Percentiles rank a stretch among this genome's conserved stretches.
Evolutionary conservation across 2,329 filamentous ascomycete species (phyloP).

Genomic region (Clonostachys rhizophaga): DNA sequence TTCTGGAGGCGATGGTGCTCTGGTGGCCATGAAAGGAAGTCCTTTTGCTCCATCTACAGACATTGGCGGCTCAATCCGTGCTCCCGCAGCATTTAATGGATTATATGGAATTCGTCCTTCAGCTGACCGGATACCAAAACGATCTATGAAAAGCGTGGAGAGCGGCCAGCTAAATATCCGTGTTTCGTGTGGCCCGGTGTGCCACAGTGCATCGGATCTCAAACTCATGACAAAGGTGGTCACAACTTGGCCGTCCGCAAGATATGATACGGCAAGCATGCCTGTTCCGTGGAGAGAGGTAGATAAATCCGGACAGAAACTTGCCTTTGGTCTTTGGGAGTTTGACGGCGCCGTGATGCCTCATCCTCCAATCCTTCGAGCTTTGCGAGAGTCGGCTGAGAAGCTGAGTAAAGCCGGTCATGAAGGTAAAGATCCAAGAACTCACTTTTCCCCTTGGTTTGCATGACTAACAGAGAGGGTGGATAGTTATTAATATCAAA

Average conservation of each 20-base stretch:
- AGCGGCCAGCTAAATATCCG: conserved; percentile 27
- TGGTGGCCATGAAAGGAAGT: conserved; percentile 33
- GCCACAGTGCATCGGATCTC: conserved; percentile 12
- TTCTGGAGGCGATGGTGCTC: conserved; percentile 50
- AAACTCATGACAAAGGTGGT: conserved; percentile 29
- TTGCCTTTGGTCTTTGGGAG: conserved; percentile 10
- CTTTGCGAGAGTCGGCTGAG: neutral
- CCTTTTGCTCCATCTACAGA: conserved; percentile 35
- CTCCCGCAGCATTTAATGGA: conserved; percentile 36
- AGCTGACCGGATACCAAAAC: conserved; percentile 14
- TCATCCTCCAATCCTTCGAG: conserved; percentile 1
- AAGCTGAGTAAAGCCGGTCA: neutral
- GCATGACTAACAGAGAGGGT: no score
- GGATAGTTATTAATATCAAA: conserved; percentile 11
- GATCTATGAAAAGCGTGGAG: conserved; percentile 1
- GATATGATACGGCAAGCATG: conserved; percentile 27
- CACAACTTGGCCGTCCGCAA: conserved; percentile 23
- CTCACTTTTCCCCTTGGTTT: no score
- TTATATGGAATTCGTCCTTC: conserved; percentile 36
- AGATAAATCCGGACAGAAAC: conserved; percentile 1
- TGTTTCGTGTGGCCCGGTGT: conserved; percentile 12
- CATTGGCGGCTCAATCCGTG: conserved; percentile 38
- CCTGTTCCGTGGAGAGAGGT: conserved; percentile 9
- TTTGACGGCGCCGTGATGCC: conserved; percentile 1
- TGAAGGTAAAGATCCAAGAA: neutral